Evolutionary conservation across 2,329 filamentous ascomycete genomes (phyloP).

Genomic region (Lasiodiplodia sp.): DNA sequence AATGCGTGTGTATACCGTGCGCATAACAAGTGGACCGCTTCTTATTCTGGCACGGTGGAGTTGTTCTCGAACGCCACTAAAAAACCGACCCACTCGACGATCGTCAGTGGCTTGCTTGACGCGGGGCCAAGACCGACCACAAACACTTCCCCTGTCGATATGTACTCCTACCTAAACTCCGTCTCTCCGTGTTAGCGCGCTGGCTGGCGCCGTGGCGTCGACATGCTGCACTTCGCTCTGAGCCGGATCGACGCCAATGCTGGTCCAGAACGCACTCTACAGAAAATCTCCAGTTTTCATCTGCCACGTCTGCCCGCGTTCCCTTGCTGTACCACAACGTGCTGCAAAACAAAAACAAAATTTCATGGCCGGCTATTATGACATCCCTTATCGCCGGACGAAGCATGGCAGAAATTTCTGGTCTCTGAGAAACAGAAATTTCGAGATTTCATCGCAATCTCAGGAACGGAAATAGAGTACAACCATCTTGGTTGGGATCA

Average conservation of each 20-base stretch:
- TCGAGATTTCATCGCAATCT: too few species aligned
- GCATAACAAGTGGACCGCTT: background rate
- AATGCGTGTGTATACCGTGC: too few species aligned
- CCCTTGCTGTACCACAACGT: too few species aligned
- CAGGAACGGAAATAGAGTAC: too few species aligned
- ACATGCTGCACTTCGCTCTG: background rate
- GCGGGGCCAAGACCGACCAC: background rate
- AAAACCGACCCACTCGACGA: background rate
- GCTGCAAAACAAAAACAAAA: too few species aligned
- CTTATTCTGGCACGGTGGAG: background rate
- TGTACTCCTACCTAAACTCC: background rate
- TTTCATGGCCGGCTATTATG: background rate
- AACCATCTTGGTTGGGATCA: too few species aligned
- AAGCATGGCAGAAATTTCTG: background rate
- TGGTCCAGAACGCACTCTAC: background rate
- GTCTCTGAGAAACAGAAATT: too few species aligned
- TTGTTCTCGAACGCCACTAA: background rate
- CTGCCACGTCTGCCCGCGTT: background rate
- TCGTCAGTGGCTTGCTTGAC: background rate
- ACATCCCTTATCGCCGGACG: background rate
- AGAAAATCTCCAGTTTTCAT: background rate
- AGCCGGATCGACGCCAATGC: background rate
- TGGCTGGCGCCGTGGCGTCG: background rate
- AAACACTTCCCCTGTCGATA: background rate
- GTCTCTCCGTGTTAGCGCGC: background rate